Base-by-base conservation (phyloP, 2,329 filamentous ascomycete genomes). In the Aspergillus luchuensis region DNA sequence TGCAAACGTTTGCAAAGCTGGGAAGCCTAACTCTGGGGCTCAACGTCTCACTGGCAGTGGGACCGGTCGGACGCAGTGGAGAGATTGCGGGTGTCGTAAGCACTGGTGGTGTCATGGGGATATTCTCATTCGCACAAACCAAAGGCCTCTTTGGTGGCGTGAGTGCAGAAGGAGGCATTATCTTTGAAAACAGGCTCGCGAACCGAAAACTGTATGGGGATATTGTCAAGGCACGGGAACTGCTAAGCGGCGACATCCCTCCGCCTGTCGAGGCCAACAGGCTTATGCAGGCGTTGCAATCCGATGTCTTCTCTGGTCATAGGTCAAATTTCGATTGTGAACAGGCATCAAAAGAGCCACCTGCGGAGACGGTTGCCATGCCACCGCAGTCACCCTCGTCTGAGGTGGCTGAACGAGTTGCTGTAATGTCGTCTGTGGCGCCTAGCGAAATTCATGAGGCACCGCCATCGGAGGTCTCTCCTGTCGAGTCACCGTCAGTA, bases 81-180 rank as follows among this genome's bases (percentile, higher is more conserved):
- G 94, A 98, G 77, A 92, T 94, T 10, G 92, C 92, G 25, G 93
- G 92, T 62, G 92, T 92, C 8, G 92, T 92, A 4, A 96, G 91
- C 65, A 81, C 94, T 66, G 92, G 88, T 80, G 88, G 91, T 63
- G 88, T 97, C 2, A 90, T 92, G 0, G 93, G 91, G 52, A 89
- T 98, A 54, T 98, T 97, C 81, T 90, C 91, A 69, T 99, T 98
- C 82, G 94, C 90, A 75, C 97, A 97, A 80, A 98, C 95, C 7
- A 97, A 96, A 79, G 94, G 94, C 6, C 79, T 98, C 19, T 98
- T 97, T 69, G 94, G 93, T 3, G 95, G 95, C 68, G 91, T 97
- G 39, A 95, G 90, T 63, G 80, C 97, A 61, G 94, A 98, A 75
- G 93, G 93, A 8, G 92, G 89, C 55, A 90, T 90, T 28, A 89